Percentiles rank a stretch among this genome's conserved stretches.
Conservation (phyloP, 2,329 filamentous ascomycete species). For the Amphichorda felina region DNA sequence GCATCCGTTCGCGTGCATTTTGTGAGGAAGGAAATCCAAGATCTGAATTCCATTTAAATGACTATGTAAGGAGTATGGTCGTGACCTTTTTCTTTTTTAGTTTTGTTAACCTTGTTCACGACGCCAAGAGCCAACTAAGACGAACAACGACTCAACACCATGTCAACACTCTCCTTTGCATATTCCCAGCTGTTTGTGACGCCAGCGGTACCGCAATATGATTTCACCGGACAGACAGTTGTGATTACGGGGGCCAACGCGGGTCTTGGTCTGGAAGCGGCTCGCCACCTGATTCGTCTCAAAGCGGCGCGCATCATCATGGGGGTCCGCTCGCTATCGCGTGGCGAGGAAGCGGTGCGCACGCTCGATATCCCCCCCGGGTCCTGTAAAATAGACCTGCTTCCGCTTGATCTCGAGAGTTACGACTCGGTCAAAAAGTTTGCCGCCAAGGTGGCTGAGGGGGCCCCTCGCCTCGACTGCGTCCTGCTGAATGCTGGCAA, state of each 20-base stretch:
- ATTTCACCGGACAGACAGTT: too few relatives aligned
- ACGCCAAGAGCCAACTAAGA: too few relatives aligned
- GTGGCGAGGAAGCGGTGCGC: constrained; percentile 4
- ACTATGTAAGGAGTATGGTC: too few relatives aligned
- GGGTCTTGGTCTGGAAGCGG: constrained; percentile 21
- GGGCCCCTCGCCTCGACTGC: constrained; percentile 1
- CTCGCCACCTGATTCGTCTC: constrained; percentile 16
- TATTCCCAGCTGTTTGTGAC: too few relatives aligned
- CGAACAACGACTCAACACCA: too few relatives aligned
- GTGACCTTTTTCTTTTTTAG: too few relatives aligned
- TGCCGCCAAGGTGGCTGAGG: not conserved
- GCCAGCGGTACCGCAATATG: too few relatives aligned
- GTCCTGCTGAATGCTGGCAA: constrained; percentile 3
- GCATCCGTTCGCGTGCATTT: too few relatives aligned
- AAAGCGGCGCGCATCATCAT: constrained; percentile 18
- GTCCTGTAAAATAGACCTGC: constrained; percentile 13
- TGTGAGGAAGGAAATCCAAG: too few relatives aligned
- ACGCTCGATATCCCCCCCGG: constrained; percentile 2
- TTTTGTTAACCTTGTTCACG: too few relatives aligned
- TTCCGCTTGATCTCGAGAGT: constrained; percentile 26
- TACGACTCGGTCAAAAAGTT: constrained; percentile 4
- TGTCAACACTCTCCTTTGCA: too few relatives aligned
- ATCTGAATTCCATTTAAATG: too few relatives aligned
- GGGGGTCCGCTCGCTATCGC: constrained; percentile 11
- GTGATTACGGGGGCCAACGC: constrained; percentile 22